Percentiles rank a stretch among this genome's conserved stretches.
Conservation (phyloP, 2,329 filamentous ascomycete genomes). For the Biscogniauxia mediterranea region DNA sequence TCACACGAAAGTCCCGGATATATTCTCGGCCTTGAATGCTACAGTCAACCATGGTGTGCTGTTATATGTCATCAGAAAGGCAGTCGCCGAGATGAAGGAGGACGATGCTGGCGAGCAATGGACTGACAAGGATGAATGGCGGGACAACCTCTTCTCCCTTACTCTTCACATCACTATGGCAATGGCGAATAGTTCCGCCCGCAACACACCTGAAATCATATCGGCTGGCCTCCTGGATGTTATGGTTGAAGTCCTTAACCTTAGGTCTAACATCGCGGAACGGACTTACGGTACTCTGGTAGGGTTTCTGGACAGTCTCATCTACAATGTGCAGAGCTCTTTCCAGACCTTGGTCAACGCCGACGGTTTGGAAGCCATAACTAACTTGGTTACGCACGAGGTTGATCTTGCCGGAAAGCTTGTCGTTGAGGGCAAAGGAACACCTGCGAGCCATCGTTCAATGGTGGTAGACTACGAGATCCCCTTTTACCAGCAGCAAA, state of each 20-base stretch:
- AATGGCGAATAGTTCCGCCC: slow-evolving; percentile 48
- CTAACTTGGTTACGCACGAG: slow-evolving; percentile 79
- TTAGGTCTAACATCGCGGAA: slow-evolving; percentile 79
- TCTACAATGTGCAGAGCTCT: slow-evolving; percentile 81
- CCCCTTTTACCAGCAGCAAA: slow-evolving; percentile 89
- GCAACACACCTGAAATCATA: slow-evolving; percentile 65
- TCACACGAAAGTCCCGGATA: slow-evolving; percentile 73
- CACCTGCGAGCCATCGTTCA: slow-evolving; percentile 68
- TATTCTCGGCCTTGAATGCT: slow-evolving; percentile 86
- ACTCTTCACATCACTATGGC: slow-evolving; percentile 76
- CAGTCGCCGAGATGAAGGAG: slow-evolving; percentile 74
- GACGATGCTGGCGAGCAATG: slow-evolving; percentile 57
- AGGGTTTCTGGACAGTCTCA: slow-evolving; percentile 82
- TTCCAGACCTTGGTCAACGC: slow-evolving; percentile 80
- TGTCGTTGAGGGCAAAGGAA: slow-evolving; percentile 68
- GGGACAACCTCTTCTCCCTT: slow-evolving; percentile 84
- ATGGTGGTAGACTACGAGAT: slow-evolving; percentile 89
- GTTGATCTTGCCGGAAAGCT: slow-evolving; percentile 68
- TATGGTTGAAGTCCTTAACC: slow-evolving; percentile 80
- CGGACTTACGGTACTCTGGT: slow-evolving; percentile 81
- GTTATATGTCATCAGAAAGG: slow-evolving; percentile 88
- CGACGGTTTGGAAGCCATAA: slow-evolving; percentile 84
- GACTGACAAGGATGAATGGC: slow-evolving; percentile 80
- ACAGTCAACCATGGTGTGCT: slow-evolving; percentile 96
- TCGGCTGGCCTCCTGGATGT: slow-evolving; percentile 87